Evolutionary conservation across 768 basidiomycete species (phyloP).

Genomic region (Panaeolus cyanescens): DNA sequence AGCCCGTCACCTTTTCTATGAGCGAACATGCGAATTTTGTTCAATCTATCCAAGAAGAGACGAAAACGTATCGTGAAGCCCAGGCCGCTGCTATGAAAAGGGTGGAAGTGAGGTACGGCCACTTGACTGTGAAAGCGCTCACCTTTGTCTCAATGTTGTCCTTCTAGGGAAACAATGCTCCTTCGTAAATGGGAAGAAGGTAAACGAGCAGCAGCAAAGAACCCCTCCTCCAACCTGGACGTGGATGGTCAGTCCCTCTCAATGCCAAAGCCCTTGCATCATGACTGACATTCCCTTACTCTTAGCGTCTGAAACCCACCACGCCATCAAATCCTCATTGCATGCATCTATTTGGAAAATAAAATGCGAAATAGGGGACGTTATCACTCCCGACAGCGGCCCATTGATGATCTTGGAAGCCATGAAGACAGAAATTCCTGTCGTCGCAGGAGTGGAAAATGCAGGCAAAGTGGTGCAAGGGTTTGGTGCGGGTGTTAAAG

Average conservation of each 20-base stretch:
- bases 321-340: slow-evolving; percentile 29
- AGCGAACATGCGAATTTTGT: slow-evolving; percentile 45
- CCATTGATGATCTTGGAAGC: slow-evolving; percentile 57
- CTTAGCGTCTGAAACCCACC: background rate
- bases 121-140: no score
- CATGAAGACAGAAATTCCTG: slow-evolving; percentile 65
- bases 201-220: background rate
- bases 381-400: slow-evolving; percentile 40
- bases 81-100: slow-evolving; percentile 35
- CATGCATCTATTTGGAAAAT: slow-evolving; percentile 56
- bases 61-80: slow-evolving; percentile 38
- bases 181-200: slow-evolving; percentile 43
- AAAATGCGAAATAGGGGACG: slow-evolving; percentile 41
- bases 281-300: background rate
- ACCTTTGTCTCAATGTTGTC: no score
- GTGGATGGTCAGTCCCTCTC: background rate
- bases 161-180: slow-evolving; percentile 40
- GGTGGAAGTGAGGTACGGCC: slow-evolving; percentile 43
- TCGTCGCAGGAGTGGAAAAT: slow-evolving; percentile 45
- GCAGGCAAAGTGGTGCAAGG: slow-evolving; percentile 43
- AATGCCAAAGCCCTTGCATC: background rate
- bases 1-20: slow-evolving; percentile 56
- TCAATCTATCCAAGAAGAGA: slow-evolving; percentile 40
- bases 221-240: background rate
- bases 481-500: slow-evolving; percentile 40